Evolutionary conservation across 345 rosid genomes (phyloP).

Genomic region (Theobroma cacao): DNA sequence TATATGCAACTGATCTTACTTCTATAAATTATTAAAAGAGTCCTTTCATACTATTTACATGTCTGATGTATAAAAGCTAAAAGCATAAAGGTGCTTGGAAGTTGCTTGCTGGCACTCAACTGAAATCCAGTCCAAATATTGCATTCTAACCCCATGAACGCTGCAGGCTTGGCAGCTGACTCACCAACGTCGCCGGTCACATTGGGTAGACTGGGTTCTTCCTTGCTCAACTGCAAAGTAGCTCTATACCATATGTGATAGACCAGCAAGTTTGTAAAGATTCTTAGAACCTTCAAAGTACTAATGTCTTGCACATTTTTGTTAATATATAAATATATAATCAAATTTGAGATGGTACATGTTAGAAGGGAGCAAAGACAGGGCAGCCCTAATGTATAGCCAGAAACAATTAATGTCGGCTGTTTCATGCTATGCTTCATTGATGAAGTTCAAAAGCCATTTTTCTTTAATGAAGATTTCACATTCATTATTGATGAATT

Average conservation of each 20-base stretch:
- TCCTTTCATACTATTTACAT: not conserved
- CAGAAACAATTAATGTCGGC: not conserved
- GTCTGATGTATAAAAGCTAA: not conserved
- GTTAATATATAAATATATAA: not conserved
- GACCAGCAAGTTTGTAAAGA: not conserved
- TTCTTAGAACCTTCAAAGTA: not conserved
- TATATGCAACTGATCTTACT: not conserved
- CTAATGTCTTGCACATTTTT: not conserved
- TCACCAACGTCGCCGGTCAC: constrained; percentile 34
- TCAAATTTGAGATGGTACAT: not conserved
- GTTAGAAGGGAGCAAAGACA: not conserved
- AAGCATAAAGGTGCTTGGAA: not conserved
- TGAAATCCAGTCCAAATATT: not conserved
- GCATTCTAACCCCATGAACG: constrained; percentile 1
- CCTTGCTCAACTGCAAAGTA: constrained; percentile 37
- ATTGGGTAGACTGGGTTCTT: constrained; percentile 55
- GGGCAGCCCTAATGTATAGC: not conserved
- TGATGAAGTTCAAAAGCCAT: not conserved
- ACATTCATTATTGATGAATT: no score
- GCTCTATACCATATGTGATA: not conserved
- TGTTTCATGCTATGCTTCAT: not conserved
- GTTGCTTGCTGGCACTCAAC: not conserved
- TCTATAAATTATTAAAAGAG: not conserved
- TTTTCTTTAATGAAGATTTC: not conserved
- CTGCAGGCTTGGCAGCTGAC: constrained; percentile 51